phyloP scores from a whole-genome alignment of 352 stramenopile genomes.

The Pseudoperonospora humuli region DNA sequence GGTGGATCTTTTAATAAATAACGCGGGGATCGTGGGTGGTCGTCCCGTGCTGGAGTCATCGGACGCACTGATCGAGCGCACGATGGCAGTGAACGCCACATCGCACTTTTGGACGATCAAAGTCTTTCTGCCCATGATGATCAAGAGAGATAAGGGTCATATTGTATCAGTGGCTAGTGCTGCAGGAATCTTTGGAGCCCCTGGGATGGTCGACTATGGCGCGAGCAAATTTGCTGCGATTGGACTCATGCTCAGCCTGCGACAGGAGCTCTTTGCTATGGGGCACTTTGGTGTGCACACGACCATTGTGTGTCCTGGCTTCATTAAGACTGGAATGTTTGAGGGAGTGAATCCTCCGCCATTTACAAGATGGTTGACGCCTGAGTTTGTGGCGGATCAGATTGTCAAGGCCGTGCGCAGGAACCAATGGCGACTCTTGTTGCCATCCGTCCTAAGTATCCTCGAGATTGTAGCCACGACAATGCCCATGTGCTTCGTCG shows the following conservation, averaged over 20 bases:
- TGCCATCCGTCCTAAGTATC: constrained; percentile 23
- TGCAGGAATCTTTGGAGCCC: constrained; percentile 36
- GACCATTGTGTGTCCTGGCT: constrained; percentile 49
- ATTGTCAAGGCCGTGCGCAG: constrained; percentile 40
- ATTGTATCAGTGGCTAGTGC: constrained; percentile 44
- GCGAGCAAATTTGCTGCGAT: constrained; percentile 42
- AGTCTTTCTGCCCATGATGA: constrained; percentile 39
- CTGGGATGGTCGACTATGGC: constrained; percentile 47
- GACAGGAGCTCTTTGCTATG: constrained; percentile 42
- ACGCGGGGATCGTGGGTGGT: constrained; percentile 44
- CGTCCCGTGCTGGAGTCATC: constrained; percentile 30
- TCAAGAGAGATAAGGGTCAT: constrained; percentile 31
- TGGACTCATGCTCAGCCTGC: constrained; percentile 35
- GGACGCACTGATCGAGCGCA: constrained; percentile 39
- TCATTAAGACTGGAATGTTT: constrained; percentile 62
- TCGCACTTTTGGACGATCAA: constrained; percentile 52
- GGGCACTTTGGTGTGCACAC: constrained; percentile 33
- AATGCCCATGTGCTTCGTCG: constrained; percentile 33
- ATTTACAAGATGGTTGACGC: constrained; percentile 34
- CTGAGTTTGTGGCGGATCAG: constrained; percentile 35
- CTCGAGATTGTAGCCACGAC: constrained; percentile 29
- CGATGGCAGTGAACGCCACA: constrained; percentile 38
- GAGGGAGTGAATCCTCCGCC: constrained; percentile 33
- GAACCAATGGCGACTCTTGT: constrained; percentile 38
- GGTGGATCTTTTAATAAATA: constrained; percentile 48